Evolutionary conservation across 164 flowering plant species (phyloP), one percentile per base, ranked within the genome.

Genomic region (Liriodendron chinense): DNA sequence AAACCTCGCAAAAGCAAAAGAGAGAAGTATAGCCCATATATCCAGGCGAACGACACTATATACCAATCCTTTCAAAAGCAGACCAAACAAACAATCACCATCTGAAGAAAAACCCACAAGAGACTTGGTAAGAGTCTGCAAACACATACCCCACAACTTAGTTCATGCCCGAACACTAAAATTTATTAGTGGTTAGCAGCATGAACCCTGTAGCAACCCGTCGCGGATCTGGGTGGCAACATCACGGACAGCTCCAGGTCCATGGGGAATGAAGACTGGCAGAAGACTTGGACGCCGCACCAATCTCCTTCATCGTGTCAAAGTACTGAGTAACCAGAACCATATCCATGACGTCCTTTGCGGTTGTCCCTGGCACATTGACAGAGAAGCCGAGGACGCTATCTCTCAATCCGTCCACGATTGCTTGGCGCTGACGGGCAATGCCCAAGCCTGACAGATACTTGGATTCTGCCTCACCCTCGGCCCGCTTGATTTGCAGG

Each of bases 291-390:
- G 97, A 91, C 8, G 95, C 79, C 9, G 96, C 94, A 1, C 95
- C 96, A 1, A 93, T 91, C 59, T 92, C 97, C 78, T 88, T 92
- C 92, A 92, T 89, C 1, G 95, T 91, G 83, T 92, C 97, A 18
- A 92, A 92, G 80, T 92, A 92, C 56, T 91, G 95, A 34, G 97
- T 91, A 23, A 92, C 89, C 24, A 92, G 75, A 47, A 92, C 87
- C 94, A 92, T 88, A 85, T 92, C 97, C 94, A 92, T 90, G 65
- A 92, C 91, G 79, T 92, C 97, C 86, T 90, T 92, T 7, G 97
- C 80, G 3, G 91, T 69, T 43, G 97, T 92, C 8, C 97, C 92
- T 2, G 94, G 94, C 16, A 92, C 95, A 75, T 83, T 91, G 65
- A 57, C 83, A 26, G 97, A 90, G 83, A 91, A 92, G 48, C 89